Evolutionary conservation across 768 basidiomycete genomes (phyloP), one percentile per base, ranked within the genome.

Genomic region (Suillus americanus): DNA sequence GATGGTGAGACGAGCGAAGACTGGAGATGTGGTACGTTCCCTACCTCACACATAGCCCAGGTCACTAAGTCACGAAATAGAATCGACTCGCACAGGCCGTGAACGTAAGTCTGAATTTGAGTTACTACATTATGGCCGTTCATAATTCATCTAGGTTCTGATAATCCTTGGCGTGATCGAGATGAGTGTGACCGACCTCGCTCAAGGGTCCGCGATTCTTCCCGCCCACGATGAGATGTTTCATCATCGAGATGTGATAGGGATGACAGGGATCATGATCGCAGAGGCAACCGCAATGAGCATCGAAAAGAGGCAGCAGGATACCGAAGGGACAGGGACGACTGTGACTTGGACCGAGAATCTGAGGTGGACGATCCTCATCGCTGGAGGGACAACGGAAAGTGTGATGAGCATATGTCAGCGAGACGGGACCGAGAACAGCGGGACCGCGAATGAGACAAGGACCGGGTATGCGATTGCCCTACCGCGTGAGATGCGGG

Each of bases 351-450:
- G 56, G 84, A 83, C 30, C 80, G 81, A 23, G 85, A 86, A 41
- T 70, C 66, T n/a, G 87, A 87, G 18, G 76, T 77, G 9, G 90
- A 92, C 51, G 90, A 92, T 68, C 78, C 87, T 30, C 82, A 92
- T 60, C 85, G 87, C 65, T 94, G 91, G 91, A 82, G 90, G 69
- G 91, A 94, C 71, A 91, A 93, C 68, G 91, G 91, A 18, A 90
- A 86, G 74, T 83, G 91, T 55, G 91, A 94, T 51, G 91, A 94
- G 70, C 82, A 91, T 40, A 71, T 92, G 62, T 84, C 87, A 48
- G 80, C 86, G 25, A 82, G 89, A 61, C 84, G 89, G 64, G 81
- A 85, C 63, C 82, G 84, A 48, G 83, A 85, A 50, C 68, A 74
- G 25, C 50, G 50, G 50, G 50, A 51, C n/a, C 74, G 73, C 40